Evolutionary conservation across 176 grass and related monocot species (phyloP).

Genomic region (Microstegium vimineum): DNA sequence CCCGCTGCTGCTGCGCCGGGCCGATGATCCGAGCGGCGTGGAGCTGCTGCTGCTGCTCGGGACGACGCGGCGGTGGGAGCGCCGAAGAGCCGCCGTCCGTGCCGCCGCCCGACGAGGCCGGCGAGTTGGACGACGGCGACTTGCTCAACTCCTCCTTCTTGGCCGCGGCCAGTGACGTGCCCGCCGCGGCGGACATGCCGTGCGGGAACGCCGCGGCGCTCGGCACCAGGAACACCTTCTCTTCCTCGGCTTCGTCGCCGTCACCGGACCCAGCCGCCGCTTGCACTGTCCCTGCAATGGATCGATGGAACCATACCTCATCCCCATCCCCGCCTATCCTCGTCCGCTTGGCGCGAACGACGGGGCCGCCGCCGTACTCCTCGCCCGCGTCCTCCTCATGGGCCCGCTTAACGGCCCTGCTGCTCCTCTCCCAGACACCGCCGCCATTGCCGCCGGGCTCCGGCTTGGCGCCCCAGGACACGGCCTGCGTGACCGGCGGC

Average conservation of each 20-base stretch:
- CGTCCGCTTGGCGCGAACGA: conserved; percentile 69
- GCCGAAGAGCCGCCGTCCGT: conserved; percentile 39
- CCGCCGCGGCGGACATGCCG: conserved; percentile 31
- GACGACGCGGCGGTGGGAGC: neutral
- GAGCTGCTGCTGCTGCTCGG: neutral
- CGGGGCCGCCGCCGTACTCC: conserved; percentile 41
- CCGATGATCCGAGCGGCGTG: no score
- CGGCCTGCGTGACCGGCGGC: conserved; percentile 46
- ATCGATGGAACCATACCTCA: conserved; percentile 82
- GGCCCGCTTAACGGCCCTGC: conserved; percentile 58
- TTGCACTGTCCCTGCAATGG: conserved; percentile 50
- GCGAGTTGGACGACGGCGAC: conserved; percentile 77
- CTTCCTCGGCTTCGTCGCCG: conserved; percentile 36
- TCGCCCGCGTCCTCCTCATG: conserved; percentile 49
- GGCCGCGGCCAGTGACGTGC: conserved; percentile 38
- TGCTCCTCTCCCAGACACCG: conserved; percentile 28
- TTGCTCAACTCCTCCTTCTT: conserved; percentile 66
- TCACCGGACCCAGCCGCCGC: conserved; percentile 19
- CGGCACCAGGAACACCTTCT: conserved; percentile 77
- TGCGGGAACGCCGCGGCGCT: conserved; percentile 67
- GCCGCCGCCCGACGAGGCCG: conserved; percentile 60
- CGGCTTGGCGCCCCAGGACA: conserved; percentile 44
- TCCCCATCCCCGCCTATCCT: conserved; percentile 43
- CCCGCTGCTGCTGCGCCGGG: neutral
- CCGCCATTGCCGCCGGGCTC: conserved; percentile 35